phyloP scores from a whole-genome alignment of 495 filamentous ascomycete species.

The Chaetomium cochliodes region DNA sequence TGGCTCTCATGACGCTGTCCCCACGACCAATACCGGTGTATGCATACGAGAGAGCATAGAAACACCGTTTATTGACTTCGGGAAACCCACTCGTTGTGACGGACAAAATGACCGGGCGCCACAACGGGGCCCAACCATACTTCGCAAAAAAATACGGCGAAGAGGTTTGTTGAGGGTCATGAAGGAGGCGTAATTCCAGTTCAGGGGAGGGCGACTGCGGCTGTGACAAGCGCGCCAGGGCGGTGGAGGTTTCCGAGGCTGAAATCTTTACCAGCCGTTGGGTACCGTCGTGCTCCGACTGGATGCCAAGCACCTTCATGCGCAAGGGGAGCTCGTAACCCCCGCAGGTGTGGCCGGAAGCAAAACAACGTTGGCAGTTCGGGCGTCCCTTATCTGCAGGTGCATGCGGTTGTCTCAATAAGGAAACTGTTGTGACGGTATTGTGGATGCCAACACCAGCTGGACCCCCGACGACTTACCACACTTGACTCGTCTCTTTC shows the following conservation, averaged over 20 bases:
- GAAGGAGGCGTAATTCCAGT: not conserved
- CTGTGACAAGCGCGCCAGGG: not conserved
- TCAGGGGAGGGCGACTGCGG: not conserved
- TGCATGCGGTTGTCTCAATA: not conserved
- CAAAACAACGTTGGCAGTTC: slow-evolving; percentile 1
- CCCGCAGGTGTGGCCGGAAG: slow-evolving; percentile 9
- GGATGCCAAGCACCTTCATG: slow-evolving; percentile 8
- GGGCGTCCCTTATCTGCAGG: slow-evolving; percentile 10
- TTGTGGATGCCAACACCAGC: not conserved
- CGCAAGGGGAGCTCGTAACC: slow-evolving; percentile 12
- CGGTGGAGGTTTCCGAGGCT: not conserved
- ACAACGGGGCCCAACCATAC: slow-evolving; percentile 19
- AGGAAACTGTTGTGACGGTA: not conserved
- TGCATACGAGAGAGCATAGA: not conserved
- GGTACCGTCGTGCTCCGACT: not conserved
- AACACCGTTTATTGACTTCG: not conserved
- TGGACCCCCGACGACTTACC: not conserved
- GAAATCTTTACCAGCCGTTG: not conserved
- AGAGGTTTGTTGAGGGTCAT: slow-evolving; percentile 1
- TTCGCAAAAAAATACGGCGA: slow-evolving; percentile 12
- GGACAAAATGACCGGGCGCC: slow-evolving; percentile 8
- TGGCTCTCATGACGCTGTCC: not conserved
- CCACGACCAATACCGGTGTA: not conserved
- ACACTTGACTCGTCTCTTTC: slow-evolving; percentile 13
- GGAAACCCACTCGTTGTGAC: not conserved